These are phyloP conservation scores for Ustilago nuda DNA, from an alignment of 1,284 basidiomycete species.

Conservation along the genomic window DNA sequence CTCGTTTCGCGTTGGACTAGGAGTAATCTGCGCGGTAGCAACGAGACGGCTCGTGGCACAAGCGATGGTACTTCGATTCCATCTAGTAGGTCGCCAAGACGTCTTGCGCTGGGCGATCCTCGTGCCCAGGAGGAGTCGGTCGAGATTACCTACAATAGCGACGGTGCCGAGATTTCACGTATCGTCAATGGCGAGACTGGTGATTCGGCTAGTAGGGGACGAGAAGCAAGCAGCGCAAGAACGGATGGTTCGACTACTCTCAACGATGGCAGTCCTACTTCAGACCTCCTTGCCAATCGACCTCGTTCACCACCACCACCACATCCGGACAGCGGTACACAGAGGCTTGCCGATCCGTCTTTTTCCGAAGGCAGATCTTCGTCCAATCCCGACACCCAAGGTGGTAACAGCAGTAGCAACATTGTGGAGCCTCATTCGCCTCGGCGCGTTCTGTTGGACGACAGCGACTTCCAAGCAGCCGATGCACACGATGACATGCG, in stretches of 20 bases:
- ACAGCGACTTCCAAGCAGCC: conserved; percentile 53
- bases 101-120: conserved; percentile 20
- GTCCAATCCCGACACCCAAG: conserved; percentile 7
- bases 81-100: background rate
- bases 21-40: conserved; percentile 24
- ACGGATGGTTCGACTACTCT: conserved; percentile 1
- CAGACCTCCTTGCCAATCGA: background rate
- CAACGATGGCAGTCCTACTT: background rate
- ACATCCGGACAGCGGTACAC: conserved; percentile 31
- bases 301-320: conserved; percentile 44
- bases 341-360: background rate
- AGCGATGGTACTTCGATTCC: conserved; percentile 39
- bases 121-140: conserved; percentile 27
- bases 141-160: conserved; percentile 39
- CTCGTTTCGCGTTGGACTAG: conserved; percentile 46
- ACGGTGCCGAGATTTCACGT: conserved; percentile 8
- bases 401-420: background rate
- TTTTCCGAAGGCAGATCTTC: conserved; percentile 14
- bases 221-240: conserved; percentile 2
- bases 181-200: background rate
- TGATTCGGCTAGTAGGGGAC: background rate
- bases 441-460: conserved; percentile 29
- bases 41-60: conserved; percentile 29
- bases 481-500: conserved; percentile 41
- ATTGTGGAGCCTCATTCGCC: conserved; percentile 8